Percentiles rank a stretch among this genome's conserved stretches.
phyloP scores from a whole-genome alignment of 768 basidiomycete genomes.

The Guyanaporus albipodus region DNA sequence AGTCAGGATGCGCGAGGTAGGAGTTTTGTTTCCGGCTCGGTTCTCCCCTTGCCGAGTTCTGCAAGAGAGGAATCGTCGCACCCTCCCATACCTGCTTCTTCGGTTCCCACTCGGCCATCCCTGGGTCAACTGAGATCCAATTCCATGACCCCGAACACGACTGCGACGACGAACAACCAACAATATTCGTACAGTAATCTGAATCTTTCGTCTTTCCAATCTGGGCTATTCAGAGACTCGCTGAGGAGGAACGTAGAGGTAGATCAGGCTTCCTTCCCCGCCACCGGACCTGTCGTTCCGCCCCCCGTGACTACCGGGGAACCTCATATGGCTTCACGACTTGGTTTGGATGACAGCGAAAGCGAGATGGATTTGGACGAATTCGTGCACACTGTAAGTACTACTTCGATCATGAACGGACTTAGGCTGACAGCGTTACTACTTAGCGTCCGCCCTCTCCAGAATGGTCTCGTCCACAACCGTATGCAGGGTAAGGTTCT shows the following conservation, averaged over 20 bases:
- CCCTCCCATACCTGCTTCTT: background rate
- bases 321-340: slow-evolving; percentile 11
- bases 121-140: slow-evolving; percentile 8
- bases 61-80: slow-evolving; percentile 17
- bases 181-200: slow-evolving; percentile 29
- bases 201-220: slow-evolving; percentile 31
- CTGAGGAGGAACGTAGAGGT: slow-evolving; percentile 26
- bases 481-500: slow-evolving; percentile 24
- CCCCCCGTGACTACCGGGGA: slow-evolving; percentile 5
- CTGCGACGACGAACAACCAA: slow-evolving; percentile 9
- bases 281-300: slow-evolving; percentile 2
- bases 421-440: slow-evolving; percentile 3
- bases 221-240: slow-evolving; percentile 32
- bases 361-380: slow-evolving; percentile 29
- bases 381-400: slow-evolving; percentile 12
- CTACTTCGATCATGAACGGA: background rate
- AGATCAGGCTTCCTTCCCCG: slow-evolving; percentile 15
- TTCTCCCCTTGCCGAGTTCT: slow-evolving; percentile 13
- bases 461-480: slow-evolving; percentile 24
- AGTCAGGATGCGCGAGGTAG: slow-evolving; percentile 15
- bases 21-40: slow-evolving; percentile 10
- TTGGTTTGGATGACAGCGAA: slow-evolving; percentile 23
- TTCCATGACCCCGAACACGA: background rate
- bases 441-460: slow-evolving; percentile 25
- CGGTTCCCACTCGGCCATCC: slow-evolving; percentile 2